Conservation (phyloP, 2,329 filamentous ascomycete genomes). For the Fusarium incarnatum region DNA sequence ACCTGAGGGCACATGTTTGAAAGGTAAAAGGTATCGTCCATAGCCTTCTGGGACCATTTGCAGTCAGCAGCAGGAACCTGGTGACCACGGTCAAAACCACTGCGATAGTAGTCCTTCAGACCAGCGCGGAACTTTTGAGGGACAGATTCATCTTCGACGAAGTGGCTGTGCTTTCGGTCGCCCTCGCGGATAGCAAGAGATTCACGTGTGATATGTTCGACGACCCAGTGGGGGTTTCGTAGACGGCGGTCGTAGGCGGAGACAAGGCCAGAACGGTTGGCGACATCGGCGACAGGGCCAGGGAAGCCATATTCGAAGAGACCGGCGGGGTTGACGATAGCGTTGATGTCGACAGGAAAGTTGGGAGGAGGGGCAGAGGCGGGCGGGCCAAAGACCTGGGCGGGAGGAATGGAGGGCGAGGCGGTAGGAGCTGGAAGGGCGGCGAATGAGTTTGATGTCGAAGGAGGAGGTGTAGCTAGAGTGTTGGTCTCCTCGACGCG, state of each 20-base stretch:
- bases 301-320: slow-evolving; percentile 92
- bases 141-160: slow-evolving; percentile 83
- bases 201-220: slow-evolving; percentile 93
- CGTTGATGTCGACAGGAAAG: slow-evolving; percentile 49
- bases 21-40: slow-evolving; percentile 94
- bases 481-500: slow-evolving; percentile 53
- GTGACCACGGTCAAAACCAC: slow-evolving; percentile 94
- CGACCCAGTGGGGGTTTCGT: slow-evolving; percentile 93
- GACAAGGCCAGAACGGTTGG: slow-evolving; percentile 79
- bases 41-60: slow-evolving; percentile 93
- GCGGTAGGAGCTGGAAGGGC: slow-evolving; percentile 46
- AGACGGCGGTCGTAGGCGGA: slow-evolving; percentile 91
- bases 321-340: slow-evolving; percentile 77
- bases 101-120: slow-evolving; percentile 93
- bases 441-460: slow-evolving; percentile 48
- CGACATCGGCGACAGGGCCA: slow-evolving; percentile 86
- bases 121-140: slow-evolving; percentile 90
- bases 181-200: slow-evolving; percentile 80
- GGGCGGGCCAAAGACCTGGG: slow-evolving; percentile 62
- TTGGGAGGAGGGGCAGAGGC: slow-evolving; percentile 48
- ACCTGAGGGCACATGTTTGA: slow-evolving; percentile 99
- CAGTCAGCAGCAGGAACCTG: slow-evolving; percentile 97
- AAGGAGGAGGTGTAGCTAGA: slow-evolving; percentile 49
- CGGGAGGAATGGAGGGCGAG: slow-evolving; percentile 63
- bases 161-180: slow-evolving; percentile 85